Base-by-base conservation (phyloP, 1,284 basidiomycete species). In the Xerocomus nothofagi region DNA sequence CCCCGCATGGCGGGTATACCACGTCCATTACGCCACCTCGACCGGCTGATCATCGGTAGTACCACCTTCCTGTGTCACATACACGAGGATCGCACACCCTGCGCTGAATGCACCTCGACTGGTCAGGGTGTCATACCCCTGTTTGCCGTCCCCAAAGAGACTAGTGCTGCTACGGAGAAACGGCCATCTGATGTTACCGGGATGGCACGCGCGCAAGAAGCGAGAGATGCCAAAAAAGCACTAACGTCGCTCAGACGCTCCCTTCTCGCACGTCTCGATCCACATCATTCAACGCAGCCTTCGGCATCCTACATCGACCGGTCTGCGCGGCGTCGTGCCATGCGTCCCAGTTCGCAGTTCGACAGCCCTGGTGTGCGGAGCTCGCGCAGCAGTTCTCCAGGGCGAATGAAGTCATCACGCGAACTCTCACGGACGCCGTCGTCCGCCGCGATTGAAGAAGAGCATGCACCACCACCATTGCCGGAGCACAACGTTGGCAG, bases 31-130 rank as follows among this genome's bases (percentile, higher is more conserved):
- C 71, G 65, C 43, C 86, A 91, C 66, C 68, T 81, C 48, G 88
- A 91, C 65, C 65, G 66, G 36, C 63, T 91, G 44, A 78, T 77
- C 34, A 71, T 91, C 49, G 88, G 87, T 27, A 77, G 78, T 49
- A 89, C 88, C 3, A 78, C 76, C 2, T 87, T 91, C 62, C 56
- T 76, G 27, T 75, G 84, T 26, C 88, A 91, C 61, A 75, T 88
- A 50, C 88, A 91, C 62, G 71, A 71, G 32, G 73, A 77, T 47
- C 70, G 71, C 21, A 63, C 74, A n/a, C 81, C 86, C 3, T 91
- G 88, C 61, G 66, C 69, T 26, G 75, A 76, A 9, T 90, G 88
- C 61, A 75, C 77, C 6, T 71, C 78, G 15, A 67, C 65, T 24
- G 71, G 60, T 31, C 68, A 71, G 33, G 73, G 77, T 53, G 78